Evolutionary conservation across 1,284 basidiomycete genomes (phyloP).

Genomic region (Heterobasidion annosum): DNA sequence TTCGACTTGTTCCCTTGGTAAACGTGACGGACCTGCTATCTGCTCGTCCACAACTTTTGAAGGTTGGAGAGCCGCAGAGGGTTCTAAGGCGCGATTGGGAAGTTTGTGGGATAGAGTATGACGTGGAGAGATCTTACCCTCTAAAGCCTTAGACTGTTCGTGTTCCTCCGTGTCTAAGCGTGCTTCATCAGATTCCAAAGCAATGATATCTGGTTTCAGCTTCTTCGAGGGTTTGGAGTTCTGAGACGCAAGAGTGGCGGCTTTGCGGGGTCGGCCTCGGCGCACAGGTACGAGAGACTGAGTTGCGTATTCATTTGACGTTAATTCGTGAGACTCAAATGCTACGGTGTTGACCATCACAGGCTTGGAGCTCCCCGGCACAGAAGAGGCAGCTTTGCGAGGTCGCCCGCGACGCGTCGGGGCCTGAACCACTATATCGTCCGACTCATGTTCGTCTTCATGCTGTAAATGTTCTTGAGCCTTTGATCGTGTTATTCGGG

Average conservation of each 20-base stretch:
- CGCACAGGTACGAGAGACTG: neutral
- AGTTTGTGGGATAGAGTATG: neutral
- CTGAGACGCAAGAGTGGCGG: neutral
- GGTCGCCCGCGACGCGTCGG: neutral
- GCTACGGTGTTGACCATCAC: neutral
- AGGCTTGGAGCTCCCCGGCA: neutral
- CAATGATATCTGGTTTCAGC: neutral
- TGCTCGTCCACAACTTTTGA: neutral
- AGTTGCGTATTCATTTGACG: neutral
- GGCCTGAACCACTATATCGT: neutral
- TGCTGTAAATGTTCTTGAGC: neutral
- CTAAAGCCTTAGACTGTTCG: neutral
- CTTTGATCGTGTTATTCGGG: neutral
- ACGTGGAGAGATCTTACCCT: neutral
- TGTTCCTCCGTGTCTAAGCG: neutral
- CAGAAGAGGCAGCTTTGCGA: neutral
- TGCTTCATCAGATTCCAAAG: neutral
- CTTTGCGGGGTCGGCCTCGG: neutral
- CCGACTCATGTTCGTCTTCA: neutral
- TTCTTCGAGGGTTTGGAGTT: neutral
- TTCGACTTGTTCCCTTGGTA: slow-evolving; percentile 1
- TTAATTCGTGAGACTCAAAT: neutral
- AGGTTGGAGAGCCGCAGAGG: neutral
- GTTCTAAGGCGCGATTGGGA: neutral
- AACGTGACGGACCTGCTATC: neutral